Evolutionary conservation across 306 rosid species (phyloP).

Genomic region (Canavalia gladiata): DNA sequence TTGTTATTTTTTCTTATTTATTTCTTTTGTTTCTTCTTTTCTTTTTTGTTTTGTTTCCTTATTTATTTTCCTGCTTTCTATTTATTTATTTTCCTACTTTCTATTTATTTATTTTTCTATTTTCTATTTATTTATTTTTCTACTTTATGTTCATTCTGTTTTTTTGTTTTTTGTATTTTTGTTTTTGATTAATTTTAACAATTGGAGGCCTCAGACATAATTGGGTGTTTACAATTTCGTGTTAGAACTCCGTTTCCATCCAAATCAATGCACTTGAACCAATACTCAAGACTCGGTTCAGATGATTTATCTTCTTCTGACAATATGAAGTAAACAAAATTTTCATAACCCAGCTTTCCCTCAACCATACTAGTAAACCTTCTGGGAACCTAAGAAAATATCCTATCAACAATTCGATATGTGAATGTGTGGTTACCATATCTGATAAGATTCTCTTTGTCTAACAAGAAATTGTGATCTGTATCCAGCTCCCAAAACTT

Average conservation of each 20-base stretch:
- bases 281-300: slow-evolving; percentile 96
- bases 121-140: too few relatives aligned
- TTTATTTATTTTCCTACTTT: too few relatives aligned
- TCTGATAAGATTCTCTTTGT: slow-evolving; percentile 97
- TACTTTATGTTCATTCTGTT: too few relatives aligned
- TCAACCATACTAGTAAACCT: slow-evolving; percentile 93
- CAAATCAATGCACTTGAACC: slow-evolving; percentile 99
- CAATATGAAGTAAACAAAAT: slow-evolving; percentile 97
- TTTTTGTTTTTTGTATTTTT: too few relatives aligned
- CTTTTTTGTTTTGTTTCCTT: too few relatives aligned
- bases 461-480: slow-evolving; percentile 96
- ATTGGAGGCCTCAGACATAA: too few relatives aligned
- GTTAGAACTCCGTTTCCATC: slow-evolving; percentile 95
- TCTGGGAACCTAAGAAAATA: slow-evolving; percentile 99
- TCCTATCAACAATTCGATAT: slow-evolving; percentile 97
- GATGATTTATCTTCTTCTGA: slow-evolving; percentile 98
- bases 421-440: slow-evolving; percentile 99
- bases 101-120: too few relatives aligned
- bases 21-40: too few relatives aligned
- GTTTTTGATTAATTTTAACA: too few relatives aligned
- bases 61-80: too few relatives aligned
- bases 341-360: slow-evolving; percentile 99
- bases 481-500: slow-evolving; percentile 89
- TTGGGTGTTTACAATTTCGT: slow-evolving; percentile 48
- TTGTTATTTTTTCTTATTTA: too few relatives aligned